A percentile compares a stretch with the other conserved stretches of the same genome.
phyloP scores from a whole-genome alignment of 306 rosid genomes.

The Arachis hypogaea region DNA sequence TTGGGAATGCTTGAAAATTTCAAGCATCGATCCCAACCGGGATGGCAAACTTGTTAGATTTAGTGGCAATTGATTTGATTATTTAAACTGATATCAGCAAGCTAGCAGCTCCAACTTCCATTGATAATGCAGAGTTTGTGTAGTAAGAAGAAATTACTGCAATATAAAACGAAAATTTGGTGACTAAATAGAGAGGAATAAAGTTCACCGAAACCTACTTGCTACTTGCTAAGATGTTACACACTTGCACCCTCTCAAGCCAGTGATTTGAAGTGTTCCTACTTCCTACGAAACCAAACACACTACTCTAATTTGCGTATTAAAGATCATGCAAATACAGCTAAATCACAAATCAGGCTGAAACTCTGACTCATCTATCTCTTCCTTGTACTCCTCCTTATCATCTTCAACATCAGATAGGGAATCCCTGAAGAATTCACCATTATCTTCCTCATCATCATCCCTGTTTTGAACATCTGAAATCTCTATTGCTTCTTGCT shows the following conservation, averaged over 20 bases:
- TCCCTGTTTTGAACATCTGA: conserved; percentile 38
- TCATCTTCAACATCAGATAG: conserved; percentile 44
- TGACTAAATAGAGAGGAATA: not conserved
- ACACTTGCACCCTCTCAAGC: not conserved
- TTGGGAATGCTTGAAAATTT: not conserved
- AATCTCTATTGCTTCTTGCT: conserved; percentile 30
- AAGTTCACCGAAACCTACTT: conserved; percentile 1
- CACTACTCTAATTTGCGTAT: not conserved
- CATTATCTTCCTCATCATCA: conserved; percentile 27
- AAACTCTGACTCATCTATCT: conserved; percentile 56
- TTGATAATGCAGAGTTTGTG: conserved; percentile 10
- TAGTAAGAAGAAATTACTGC: conserved; percentile 1
- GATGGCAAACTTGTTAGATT: not conserved
- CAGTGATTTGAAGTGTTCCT: conserved; percentile 12
- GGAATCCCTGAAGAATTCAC: conserved; percentile 36
- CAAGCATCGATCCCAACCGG: not conserved
- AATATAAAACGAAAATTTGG: conserved; percentile 1
- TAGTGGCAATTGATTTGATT: not conserved
- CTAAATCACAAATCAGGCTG: conserved; percentile 36
- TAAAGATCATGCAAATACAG: not conserved
- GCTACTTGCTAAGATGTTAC: conserved; percentile 17
- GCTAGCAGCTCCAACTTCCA: not conserved
- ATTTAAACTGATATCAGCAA: not conserved
- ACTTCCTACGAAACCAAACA: conserved; percentile 22
- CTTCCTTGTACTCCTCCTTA: conserved; percentile 54